Conservation (phyloP, 352 stramenopile genomes). For the Phytopythium litorale region DNA sequence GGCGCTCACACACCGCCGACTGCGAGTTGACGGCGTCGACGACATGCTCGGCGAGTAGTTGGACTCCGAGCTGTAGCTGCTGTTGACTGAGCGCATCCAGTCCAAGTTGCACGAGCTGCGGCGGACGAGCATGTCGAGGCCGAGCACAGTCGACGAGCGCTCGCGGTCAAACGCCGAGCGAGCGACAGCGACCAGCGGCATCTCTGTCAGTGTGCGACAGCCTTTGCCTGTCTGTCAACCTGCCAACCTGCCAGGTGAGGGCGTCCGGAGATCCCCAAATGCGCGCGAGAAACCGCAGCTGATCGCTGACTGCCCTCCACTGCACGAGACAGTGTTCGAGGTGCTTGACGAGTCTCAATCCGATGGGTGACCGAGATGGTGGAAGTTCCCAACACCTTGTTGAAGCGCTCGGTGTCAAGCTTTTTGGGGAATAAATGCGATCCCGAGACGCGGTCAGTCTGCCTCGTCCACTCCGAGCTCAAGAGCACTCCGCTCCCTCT, state of each 20-base stretch:
- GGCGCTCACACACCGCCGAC: background rate
- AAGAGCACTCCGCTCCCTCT: no score
- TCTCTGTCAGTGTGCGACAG: background rate
- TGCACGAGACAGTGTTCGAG: no score
- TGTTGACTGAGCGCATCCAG: conserved; percentile 14
- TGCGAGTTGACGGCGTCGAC: conserved; percentile 4
- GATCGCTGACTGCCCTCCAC: no score
- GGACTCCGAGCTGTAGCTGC: conserved; percentile 13
- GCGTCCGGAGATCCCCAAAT: no score
- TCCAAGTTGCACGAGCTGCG: conserved; percentile 13
- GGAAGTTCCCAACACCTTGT: background rate
- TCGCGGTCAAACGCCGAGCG: conserved; percentile 1
- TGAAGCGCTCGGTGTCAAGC: background rate
- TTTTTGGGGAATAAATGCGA: conserved; percentile 6
- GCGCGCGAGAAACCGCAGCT: background rate
- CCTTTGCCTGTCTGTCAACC: no score
- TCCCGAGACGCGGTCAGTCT: background rate
- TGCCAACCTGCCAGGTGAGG: no score
- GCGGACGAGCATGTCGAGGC: background rate
- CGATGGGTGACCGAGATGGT: no score
- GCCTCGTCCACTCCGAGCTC: no score
- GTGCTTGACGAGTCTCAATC: no score
- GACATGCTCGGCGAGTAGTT: conserved; percentile 19
- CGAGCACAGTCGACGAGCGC: conserved; percentile 1
- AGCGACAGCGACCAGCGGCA: conserved; percentile 2